A percentile compares a stretch with the other conserved stretches of the same genome.
These are phyloP conservation scores for Tuber calosporum DNA, from an alignment of 495 filamentous ascomycete genomes.

Conservation along the genomic window DNA sequence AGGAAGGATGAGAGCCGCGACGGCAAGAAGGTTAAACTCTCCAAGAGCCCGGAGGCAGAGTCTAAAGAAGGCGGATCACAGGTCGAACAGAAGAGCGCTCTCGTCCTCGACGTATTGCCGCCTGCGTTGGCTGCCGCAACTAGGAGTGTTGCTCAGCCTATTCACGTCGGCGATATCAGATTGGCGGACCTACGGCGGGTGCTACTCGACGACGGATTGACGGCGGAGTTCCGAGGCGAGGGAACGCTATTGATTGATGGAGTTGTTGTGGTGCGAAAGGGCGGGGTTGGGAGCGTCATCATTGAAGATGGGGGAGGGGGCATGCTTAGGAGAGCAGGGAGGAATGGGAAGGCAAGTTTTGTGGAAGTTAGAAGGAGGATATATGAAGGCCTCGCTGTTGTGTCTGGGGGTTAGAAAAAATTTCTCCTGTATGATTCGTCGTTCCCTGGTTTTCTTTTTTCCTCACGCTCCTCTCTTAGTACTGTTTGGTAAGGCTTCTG, in stretches of 20 bases:
- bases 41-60: conserved; percentile 37
- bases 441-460: neutral
- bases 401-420: conserved; percentile 57
- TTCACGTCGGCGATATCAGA: conserved; percentile 90
- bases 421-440: neutral
- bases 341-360: conserved; percentile 52
- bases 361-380: conserved; percentile 69
- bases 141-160: conserved; percentile 69
- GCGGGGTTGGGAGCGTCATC: conserved; percentile 58
- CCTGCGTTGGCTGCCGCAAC: conserved; percentile 68
- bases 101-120: conserved; percentile 71
- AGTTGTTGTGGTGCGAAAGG: conserved; percentile 79
- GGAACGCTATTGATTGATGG: conserved; percentile 86
- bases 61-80: conserved; percentile 34
- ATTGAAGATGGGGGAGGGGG: conserved; percentile 84
- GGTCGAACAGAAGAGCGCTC: conserved; percentile 41
- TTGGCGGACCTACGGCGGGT: conserved; percentile 80
- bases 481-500: neutral
- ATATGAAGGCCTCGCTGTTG: conserved; percentile 75
- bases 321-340: conserved; percentile 45
- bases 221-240: conserved; percentile 86
- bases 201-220: conserved; percentile 74
- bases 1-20: conserved; percentile 30
- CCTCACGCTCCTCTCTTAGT: neutral
- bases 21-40: conserved; percentile 59